Evolutionary conservation across 1,139 yeast species (phyloP).

Genomic region (Zygosaccharomyces pseudobailii): DNA sequence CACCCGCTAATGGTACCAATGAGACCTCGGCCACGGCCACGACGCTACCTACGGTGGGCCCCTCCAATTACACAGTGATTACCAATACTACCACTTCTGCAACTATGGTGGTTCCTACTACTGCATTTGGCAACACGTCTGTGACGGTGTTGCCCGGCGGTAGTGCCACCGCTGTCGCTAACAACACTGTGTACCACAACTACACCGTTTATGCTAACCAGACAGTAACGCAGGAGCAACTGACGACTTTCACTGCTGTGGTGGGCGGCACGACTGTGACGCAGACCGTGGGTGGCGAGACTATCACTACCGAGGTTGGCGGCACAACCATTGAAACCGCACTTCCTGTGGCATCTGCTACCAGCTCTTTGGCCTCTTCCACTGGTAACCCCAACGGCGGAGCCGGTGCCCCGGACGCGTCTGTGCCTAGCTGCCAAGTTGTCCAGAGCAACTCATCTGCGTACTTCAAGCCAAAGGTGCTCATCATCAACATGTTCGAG

Average conservation of each 20-base stretch:
- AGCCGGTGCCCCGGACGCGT: background rate
- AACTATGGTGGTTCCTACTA: background rate
- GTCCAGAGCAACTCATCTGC: background rate
- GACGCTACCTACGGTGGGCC: background rate
- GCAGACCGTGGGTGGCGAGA: background rate
- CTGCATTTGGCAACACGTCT: background rate
- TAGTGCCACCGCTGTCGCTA: background rate
- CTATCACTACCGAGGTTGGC: background rate
- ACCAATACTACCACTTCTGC: background rate
- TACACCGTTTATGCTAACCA: background rate
- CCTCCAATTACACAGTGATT: background rate
- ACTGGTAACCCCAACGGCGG: background rate
- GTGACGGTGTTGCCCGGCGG: slow-evolving; percentile 1
- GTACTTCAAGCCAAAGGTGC: slow-evolving; percentile 43
- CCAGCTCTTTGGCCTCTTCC: background rate
- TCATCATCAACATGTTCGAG: slow-evolving; percentile 54
- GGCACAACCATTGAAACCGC: slow-evolving; percentile 1
- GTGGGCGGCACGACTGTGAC: slow-evolving; percentile 1
- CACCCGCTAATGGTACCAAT: background rate
- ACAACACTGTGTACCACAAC: slow-evolving; percentile 1
- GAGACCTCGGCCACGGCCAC: background rate
- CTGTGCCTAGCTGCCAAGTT: background rate
- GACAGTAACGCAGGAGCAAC: background rate
- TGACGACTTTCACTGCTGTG: background rate
- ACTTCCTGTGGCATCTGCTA: background rate